phyloP scores from a whole-genome alignment of 169 alveolate species.

The Plasmodium ovale region DNA sequence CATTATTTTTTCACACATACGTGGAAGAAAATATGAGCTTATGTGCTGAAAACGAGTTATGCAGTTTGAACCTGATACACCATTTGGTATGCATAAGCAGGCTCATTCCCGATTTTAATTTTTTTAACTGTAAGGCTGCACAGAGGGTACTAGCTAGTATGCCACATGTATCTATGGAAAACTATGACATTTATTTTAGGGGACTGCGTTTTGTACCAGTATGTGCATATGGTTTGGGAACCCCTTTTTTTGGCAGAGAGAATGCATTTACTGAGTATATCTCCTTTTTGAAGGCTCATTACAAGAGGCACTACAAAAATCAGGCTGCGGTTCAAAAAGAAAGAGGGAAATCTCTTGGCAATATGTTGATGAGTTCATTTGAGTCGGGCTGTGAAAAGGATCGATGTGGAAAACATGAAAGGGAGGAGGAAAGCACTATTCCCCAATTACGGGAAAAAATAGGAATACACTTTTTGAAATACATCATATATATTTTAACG shows the following conservation, averaged over 20 bases:
- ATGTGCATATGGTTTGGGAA: background rate
- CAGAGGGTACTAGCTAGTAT: background rate
- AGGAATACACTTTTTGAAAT: constrained; percentile 33
- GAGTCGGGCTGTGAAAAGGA: background rate
- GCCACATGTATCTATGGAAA: background rate
- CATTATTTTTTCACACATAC: constrained; percentile 15
- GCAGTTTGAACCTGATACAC: background rate
- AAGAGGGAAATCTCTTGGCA: background rate
- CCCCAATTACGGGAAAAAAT: background rate
- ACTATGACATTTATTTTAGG: constrained; percentile 5
- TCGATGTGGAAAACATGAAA: background rate
- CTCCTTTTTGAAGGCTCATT: background rate
- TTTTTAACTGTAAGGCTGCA: background rate
- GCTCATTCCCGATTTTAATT: background rate
- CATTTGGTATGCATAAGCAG: constrained; percentile 14
- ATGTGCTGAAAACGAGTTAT: constrained; percentile 1
- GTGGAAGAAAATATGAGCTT: constrained; percentile 6
- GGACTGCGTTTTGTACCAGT: background rate
- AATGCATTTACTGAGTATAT: background rate
- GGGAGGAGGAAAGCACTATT: background rate
- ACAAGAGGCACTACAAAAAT: background rate
- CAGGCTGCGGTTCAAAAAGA: background rate
- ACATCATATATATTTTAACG: background rate
- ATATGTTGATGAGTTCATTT: background rate
- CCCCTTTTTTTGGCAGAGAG: background rate